Conservation (phyloP, 345 rosid genomes). For the Bretschneidera sinensis region DNA sequence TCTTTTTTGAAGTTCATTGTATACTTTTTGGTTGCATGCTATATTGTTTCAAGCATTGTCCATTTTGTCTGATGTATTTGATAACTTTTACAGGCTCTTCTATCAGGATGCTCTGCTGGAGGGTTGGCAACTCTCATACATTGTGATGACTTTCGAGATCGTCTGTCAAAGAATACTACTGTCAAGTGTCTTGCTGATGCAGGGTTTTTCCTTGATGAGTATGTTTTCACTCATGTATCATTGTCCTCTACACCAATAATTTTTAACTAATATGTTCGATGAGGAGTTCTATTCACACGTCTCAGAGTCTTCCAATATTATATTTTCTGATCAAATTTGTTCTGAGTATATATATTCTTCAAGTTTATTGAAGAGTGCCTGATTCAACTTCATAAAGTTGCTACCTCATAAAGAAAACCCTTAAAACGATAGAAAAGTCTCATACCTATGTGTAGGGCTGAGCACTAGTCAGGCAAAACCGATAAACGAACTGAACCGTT, state of each 20-base stretch:
- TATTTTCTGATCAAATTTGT: too few relatives aligned
- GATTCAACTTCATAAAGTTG: background rate
- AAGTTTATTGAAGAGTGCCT: background rate
- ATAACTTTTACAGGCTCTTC: constrained; percentile 57
- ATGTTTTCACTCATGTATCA: constrained; percentile 28
- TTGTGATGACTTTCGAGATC: constrained; percentile 69
- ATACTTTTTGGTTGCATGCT: background rate
- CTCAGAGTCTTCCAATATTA: background rate
- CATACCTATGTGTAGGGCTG: too few relatives aligned
- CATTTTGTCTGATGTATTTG: constrained; percentile 1
- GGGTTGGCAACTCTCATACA: constrained; percentile 87
- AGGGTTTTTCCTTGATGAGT: constrained; percentile 86
- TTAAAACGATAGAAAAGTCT: background rate
- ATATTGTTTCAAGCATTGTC: background rate
- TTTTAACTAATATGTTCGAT: background rate
- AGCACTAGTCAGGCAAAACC: too few relatives aligned
- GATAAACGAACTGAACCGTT: too few relatives aligned
- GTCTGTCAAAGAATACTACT: constrained; percentile 53
- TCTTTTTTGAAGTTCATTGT: background rate
- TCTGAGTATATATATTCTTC: background rate
- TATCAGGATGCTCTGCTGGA: constrained; percentile 97
- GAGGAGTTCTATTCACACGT: background rate
- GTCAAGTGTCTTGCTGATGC: constrained; percentile 97
- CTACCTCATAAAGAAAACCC: background rate
- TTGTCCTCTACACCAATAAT: background rate